Evolutionary conservation across 768 basidiomycete species (phyloP).

Genomic region (Crassisporium funariophilum): DNA sequence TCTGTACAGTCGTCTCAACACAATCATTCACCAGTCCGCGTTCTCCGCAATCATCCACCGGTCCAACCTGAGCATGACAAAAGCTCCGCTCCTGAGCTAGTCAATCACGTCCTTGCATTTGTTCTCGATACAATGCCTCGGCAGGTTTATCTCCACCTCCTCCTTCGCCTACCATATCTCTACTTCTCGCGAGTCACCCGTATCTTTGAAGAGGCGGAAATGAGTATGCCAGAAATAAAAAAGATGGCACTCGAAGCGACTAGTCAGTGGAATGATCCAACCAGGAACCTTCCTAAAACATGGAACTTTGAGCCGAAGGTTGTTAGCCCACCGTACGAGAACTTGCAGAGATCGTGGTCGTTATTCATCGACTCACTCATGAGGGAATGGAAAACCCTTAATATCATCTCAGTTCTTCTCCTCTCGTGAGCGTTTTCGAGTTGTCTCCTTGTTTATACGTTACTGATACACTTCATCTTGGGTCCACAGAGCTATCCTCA

Average conservation of each 20-base stretch:
- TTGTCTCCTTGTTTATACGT: too few relatives aligned
- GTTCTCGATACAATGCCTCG: slow-evolving; percentile 30
- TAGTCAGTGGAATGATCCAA: slow-evolving; percentile 4
- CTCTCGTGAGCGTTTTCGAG: slow-evolving; percentile 26
- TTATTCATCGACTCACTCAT: slow-evolving; percentile 27
- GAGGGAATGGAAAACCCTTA: slow-evolving; percentile 30
- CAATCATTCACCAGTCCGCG: too few relatives aligned
- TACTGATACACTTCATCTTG: too few relatives aligned
- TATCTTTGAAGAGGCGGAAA: slow-evolving; percentile 65
- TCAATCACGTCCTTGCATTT: slow-evolving; percentile 25
- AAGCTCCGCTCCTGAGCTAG: too few relatives aligned
- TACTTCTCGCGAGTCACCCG: slow-evolving; percentile 68
- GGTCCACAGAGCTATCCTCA: slow-evolving; percentile 36
- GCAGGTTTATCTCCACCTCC: slow-evolving; percentile 35
- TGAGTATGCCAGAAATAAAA: slow-evolving; percentile 57
- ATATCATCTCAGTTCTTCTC: slow-evolving; percentile 29
- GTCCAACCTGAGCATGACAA: too few relatives aligned
- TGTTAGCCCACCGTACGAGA: slow-evolving; percentile 10
- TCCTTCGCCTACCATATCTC: slow-evolving; percentile 61
- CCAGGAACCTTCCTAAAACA: not conserved
- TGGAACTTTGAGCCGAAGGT: slow-evolving; percentile 5
- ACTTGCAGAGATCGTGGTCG: slow-evolving; percentile 40
- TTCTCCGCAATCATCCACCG: too few relatives aligned
- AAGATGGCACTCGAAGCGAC: slow-evolving; percentile 32
- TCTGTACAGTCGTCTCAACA: too few relatives aligned